Evolutionary conservation across 805 yeast genomes (phyloP), one percentile per base, ranked within the genome.

Genomic region (Priceomyces carsonii): DNA sequence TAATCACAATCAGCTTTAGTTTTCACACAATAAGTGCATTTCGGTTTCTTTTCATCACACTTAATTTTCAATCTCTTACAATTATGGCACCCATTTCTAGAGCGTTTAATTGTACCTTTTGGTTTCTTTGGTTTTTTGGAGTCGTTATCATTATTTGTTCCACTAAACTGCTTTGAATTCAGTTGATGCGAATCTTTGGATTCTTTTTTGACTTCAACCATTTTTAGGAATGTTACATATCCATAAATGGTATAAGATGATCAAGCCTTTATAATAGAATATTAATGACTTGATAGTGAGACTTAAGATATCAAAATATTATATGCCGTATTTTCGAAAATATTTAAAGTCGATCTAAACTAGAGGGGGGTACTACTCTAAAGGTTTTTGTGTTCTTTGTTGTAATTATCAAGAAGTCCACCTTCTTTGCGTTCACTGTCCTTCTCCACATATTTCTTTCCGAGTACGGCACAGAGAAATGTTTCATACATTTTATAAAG

Each of bases 31-130:
- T 73, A 67, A 0, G 71, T 47, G 48, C 95, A 85, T 0, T 49
- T 40, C 0, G 93, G 93, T 49, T 79, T 80, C 13, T 35, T 42
- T 52, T 84, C 91, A 46, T 80, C 82, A 50, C 95, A 85, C 55
- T 85, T 83, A 22, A 79, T 71, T 51, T 80, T 82, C 19, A 75
- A 58, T 27, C 69, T 63, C 50, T 80, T 81, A 55, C 89, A 81
- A 24, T 72, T 66, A 42, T 71, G 79, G 43, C 87, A 81, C 0
- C 86, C 86, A 19, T 59, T 64, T 22, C 86, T 60, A 17, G 80
- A 73, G 32, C 85, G 59, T 28, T 62, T 65, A 10, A 49, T 49
- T 26, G 41, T 21, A 21, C 24, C 10, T 21, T 16, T n/a, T n/a
- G n/a, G n/a, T 21, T 12, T 7, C 12, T 29, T 13, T 28, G 23